Base-by-base conservation (phyloP, 371 early-diverging fungal species). In the Cokeromyces recurvatus region DNA sequence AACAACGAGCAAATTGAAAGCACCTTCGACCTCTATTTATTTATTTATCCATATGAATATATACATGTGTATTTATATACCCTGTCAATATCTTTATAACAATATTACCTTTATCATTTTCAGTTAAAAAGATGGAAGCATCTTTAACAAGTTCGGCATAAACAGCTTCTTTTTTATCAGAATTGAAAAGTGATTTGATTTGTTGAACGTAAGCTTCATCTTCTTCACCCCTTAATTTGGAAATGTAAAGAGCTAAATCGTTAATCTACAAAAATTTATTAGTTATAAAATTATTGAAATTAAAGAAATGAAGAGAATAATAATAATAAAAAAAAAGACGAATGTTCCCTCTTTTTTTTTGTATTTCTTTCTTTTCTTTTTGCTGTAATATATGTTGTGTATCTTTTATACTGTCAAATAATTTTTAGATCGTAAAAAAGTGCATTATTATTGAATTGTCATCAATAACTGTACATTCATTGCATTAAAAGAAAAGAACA, bases 1-100 rank as follows among this genome's bases (percentile, higher is more conserved):
- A 29, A 86, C 86, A 56, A 88, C 77, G 44, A 83, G 60, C 51
- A 86, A 67, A 57, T 86, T 89, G 78, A 81, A 86, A 36, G 81
- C 81, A 52, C 76, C 62, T 63, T 86, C 88, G 34, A 85, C 77
- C 53, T 86, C 87, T 87, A 58, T 34, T 35, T 19, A 23, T 9
- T 34, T 11, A 34, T n/a, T n/a, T n/a, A n/a, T n/a, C n/a, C n/a
- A n/a, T n/a, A n/a, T n/a, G n/a, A n/a, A n/a, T n/a, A n/a, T n/a
- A n/a, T n/a, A n/a, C n/a, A n/a, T n/a, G n/a, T n/a, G n/a, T 38
- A 16, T 46, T 21, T 43, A 22, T 19, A 38, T 25, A 3, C 15
- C 32, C 9, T 15, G 10, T 1, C 17, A 24, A 14, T 32, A 4
- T 32, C n/a, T n/a, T n/a, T n/a, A n/a, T n/a, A n/a, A 34, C 11